Conservation (phyloP, 441 rosid genomes). For the Jatropha podagrica region DNA sequence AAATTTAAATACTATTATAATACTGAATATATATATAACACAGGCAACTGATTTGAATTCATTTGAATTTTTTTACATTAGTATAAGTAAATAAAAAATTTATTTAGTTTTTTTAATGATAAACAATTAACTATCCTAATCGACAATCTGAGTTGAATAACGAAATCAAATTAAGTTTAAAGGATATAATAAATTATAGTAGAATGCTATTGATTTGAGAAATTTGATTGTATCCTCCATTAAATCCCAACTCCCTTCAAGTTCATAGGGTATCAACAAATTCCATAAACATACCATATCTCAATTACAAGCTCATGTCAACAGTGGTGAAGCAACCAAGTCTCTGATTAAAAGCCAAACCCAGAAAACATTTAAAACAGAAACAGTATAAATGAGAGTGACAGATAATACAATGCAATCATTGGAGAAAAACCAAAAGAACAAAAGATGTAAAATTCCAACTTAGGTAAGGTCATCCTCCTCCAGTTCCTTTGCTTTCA, state of each 20-base stretch:
- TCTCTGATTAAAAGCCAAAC: conserved; percentile 16
- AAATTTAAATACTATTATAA: too few species aligned
- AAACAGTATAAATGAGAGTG: background rate
- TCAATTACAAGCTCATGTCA: conserved; percentile 20
- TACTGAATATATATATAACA: too few species aligned
- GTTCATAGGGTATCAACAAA: background rate
- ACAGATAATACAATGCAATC: conserved; percentile 26
- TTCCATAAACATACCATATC: background rate
- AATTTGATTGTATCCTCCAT: background rate
- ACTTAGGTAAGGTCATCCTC: conserved; percentile 92
- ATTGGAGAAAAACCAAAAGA: conserved; percentile 17
- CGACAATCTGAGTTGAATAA: too few species aligned
- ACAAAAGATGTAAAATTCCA: background rate
- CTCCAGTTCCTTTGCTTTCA: conserved; percentile 88
- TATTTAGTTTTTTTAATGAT: too few species aligned
- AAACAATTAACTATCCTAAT: too few species aligned
- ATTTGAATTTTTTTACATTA: too few species aligned
- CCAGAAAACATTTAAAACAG: conserved; percentile 2
- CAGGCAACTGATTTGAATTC: too few species aligned
- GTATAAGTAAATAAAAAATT: too few species aligned
- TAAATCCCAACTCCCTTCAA: background rate
- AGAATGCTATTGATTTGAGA: background rate
- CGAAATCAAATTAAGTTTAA: too few species aligned
- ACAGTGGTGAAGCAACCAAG: conserved; percentile 10
- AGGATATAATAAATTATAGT: background rate